Percentiles rank a stretch among this genome's conserved stretches.
phyloP scores from a whole-genome alignment of 345 rosid genomes.

The Citrus unshiu region DNA sequence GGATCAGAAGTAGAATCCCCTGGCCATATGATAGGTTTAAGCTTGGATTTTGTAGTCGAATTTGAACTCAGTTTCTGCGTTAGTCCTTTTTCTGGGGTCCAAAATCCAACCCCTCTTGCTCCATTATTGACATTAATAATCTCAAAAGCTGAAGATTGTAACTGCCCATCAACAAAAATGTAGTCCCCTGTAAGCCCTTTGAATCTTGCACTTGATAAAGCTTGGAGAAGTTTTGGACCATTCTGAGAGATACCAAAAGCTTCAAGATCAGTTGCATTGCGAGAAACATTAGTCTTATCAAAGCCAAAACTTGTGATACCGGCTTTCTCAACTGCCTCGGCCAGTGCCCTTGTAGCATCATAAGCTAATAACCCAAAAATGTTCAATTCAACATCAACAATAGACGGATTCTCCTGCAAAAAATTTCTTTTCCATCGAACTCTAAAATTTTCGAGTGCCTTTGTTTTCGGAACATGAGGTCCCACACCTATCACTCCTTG shows the following conservation, averaged over 20 bases:
- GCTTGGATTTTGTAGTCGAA: constrained; percentile 22
- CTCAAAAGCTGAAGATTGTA: constrained; percentile 31
- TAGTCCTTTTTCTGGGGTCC: constrained; percentile 41
- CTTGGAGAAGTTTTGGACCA: constrained; percentile 34
- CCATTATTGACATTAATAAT: constrained; percentile 40
- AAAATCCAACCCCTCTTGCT: constrained; percentile 38
- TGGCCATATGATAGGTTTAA: constrained; percentile 36
- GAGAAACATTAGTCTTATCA: constrained; percentile 8
- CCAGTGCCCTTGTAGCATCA: constrained; percentile 44
- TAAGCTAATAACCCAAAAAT: constrained; percentile 43
- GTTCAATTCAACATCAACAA: constrained; percentile 19
- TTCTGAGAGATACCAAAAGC: constrained; percentile 35
- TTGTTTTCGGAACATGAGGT: constrained; percentile 22
- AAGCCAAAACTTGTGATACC: constrained; percentile 19
- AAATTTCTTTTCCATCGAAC: constrained; percentile 33
- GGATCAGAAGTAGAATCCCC: constrained; percentile 33
- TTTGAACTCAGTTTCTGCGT: constrained; percentile 14
- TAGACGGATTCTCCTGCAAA: constrained; percentile 5
- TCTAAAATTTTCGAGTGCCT: constrained; percentile 17
- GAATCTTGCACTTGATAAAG: constrained; percentile 29
- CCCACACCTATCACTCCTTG: constrained; percentile 45
- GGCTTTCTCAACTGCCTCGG: constrained; percentile 45
- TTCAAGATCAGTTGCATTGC: constrained; percentile 31
- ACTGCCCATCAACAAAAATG: constrained; percentile 27
- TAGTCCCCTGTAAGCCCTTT: constrained; percentile 42